Percentiles rank a stretch among this genome's conserved stretches.
Conservation (phyloP, 345 rosid genomes). For the Citrus australasica region DNA sequence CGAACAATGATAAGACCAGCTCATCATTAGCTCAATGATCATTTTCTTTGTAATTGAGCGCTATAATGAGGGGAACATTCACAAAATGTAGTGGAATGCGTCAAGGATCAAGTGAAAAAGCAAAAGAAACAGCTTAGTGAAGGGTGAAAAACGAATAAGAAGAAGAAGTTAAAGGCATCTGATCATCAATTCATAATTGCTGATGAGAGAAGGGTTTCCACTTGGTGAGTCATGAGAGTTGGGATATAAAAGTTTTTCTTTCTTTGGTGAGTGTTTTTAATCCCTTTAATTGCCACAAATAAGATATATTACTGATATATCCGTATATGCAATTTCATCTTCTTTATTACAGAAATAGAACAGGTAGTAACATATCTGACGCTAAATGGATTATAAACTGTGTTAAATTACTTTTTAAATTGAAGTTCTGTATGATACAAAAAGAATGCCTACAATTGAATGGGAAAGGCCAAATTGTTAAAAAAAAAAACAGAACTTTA, state of each 20-base stretch:
- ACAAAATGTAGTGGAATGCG: constrained; percentile 5
- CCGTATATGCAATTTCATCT: background rate
- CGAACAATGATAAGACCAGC: constrained; percentile 16
- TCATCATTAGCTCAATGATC: constrained; percentile 5
- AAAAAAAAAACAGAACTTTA: background rate
- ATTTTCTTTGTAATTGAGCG: background rate
- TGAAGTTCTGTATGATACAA: constrained; percentile 4
- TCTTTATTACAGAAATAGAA: background rate
- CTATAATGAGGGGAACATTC: constrained; percentile 8
- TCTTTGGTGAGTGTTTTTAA: background rate
- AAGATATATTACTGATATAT: background rate
- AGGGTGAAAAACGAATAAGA: no score
- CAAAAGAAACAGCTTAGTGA: no score
- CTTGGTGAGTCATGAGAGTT: background rate
- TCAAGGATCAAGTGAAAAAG: background rate
- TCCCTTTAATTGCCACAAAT: background rate
- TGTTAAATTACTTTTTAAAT: constrained; percentile 7
- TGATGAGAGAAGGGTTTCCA: background rate
- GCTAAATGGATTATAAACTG: background rate
- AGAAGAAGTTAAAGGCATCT: no score
- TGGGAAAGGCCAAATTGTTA: background rate
- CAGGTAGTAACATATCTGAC: background rate
- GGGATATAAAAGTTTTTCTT: background rate
- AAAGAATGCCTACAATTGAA: constrained; percentile 24
- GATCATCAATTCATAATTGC: background rate